Evolutionary conservation across 331 rosid genomes (phyloP).

Genomic region (Acacia pycnantha): DNA sequence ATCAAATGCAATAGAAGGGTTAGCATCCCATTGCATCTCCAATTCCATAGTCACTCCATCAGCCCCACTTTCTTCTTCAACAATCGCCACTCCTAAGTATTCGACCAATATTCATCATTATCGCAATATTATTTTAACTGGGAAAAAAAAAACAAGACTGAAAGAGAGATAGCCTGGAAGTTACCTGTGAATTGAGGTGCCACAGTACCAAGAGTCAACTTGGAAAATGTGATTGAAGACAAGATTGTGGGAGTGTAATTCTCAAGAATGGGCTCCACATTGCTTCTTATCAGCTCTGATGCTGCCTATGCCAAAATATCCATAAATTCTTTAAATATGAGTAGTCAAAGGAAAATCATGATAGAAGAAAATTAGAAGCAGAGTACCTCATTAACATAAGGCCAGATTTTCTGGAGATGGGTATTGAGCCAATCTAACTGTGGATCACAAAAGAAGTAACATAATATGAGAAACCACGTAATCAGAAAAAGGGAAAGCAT

Average conservation of each 20-base stretch:
- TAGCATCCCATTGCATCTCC: constrained; percentile 76
- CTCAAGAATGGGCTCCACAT: constrained; percentile 54
- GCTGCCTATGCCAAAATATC: constrained; percentile 46
- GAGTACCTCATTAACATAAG: constrained; percentile 52
- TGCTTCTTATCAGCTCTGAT: constrained; percentile 55
- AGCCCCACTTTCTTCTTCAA: constrained; percentile 47
- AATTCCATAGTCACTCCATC: constrained; percentile 59
- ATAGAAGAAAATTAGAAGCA: neutral
- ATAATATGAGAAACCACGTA: neutral
- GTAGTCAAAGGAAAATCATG: neutral
- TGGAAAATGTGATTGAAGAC: constrained; percentile 57
- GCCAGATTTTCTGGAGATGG: constrained; percentile 66
- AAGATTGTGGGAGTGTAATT: constrained; percentile 48
- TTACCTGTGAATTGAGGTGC: constrained; percentile 60
- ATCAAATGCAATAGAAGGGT: constrained; percentile 54
- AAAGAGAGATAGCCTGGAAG: neutral
- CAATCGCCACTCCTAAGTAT: constrained; percentile 42
- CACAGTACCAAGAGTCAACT: constrained; percentile 64
- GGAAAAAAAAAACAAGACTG: neutral
- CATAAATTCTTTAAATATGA: neutral
- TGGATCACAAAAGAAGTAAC: constrained; percentile 4
- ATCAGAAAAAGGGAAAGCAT: neutral
- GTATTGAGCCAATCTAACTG: constrained; percentile 68
- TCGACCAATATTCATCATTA: constrained; percentile 6
- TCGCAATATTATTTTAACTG: neutral